phyloP scores from a whole-genome alignment of 2,329 filamentous ascomycete species.

The Pseudocercospora macadamiae region DNA sequence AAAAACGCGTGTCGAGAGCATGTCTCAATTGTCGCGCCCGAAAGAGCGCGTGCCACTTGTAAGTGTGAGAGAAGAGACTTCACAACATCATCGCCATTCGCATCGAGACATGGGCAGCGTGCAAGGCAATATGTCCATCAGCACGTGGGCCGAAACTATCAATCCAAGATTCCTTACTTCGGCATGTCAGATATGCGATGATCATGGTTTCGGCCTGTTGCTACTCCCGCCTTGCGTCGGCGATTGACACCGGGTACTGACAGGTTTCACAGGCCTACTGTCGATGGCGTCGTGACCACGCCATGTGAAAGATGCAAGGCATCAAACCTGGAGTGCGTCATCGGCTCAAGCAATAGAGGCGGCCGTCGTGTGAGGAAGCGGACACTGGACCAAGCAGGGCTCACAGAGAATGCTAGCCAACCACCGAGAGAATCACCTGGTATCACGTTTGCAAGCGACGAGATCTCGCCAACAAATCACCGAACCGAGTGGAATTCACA shows the following conservation, averaged over 20 bases:
- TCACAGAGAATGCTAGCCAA: constrained; percentile 32
- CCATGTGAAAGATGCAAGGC: constrained; percentile 62
- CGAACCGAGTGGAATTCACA: constrained; percentile 15
- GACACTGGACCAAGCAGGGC: constrained; percentile 36
- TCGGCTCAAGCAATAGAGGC: constrained; percentile 58
- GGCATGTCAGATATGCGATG: background rate
- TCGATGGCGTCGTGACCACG: constrained; percentile 53
- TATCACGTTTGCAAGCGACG: constrained; percentile 28
- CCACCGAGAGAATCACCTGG: constrained; percentile 20
- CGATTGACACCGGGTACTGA: constrained; percentile 10
- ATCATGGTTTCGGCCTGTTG: background rate
- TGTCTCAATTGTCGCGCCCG: constrained; percentile 54
- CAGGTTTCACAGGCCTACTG: constrained; percentile 40
- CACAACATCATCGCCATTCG: background rate
- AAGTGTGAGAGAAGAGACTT: constrained; percentile 36
- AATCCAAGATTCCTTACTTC: background rate
- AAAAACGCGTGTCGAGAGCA: constrained; percentile 39
- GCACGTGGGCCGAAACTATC: background rate
- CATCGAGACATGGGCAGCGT: background rate
- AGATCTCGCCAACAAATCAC: constrained; percentile 6
- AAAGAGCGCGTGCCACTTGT: constrained; percentile 57
- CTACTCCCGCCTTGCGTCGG: constrained; percentile 6
- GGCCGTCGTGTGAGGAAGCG: constrained; percentile 62
- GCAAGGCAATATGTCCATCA: background rate
- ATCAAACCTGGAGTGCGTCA: constrained; percentile 60